phyloP scores from a whole-genome alignment of 2,329 filamentous ascomycete genomes.

The Colletotrichum eleusines region DNA sequence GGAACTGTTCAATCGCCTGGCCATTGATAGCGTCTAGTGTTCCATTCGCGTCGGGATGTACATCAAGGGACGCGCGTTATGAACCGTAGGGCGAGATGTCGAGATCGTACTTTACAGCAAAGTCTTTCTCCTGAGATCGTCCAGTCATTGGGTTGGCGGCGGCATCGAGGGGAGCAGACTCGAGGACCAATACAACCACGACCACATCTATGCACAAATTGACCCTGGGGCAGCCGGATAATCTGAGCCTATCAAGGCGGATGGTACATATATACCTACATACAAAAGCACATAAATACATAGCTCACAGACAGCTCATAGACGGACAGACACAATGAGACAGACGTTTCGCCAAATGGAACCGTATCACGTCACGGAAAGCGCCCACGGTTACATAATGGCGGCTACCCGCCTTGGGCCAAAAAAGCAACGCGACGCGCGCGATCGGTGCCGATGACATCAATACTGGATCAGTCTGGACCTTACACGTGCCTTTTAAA shows the following conservation, averaged over 20 bases:
- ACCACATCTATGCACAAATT: not conserved
- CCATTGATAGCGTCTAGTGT: no score
- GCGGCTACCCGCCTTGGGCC: slow-evolving; percentile 23
- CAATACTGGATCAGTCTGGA: slow-evolving; percentile 20
- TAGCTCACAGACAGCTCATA: not conserved
- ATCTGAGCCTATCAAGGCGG: no score
- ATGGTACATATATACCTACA: no score
- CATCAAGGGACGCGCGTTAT: not conserved
- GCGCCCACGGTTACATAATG: slow-evolving; percentile 33
- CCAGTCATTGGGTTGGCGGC: not conserved
- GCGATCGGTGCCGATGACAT: slow-evolving; percentile 37
- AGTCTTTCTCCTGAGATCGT: not conserved
- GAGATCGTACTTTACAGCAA: not conserved
- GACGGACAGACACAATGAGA: not conserved
- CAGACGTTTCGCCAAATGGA: not conserved
- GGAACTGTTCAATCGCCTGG: no score
- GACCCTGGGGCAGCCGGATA: not conserved
- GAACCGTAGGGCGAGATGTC: not conserved
- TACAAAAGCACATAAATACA: no score
- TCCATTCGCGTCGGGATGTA: not conserved
- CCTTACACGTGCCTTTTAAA: not conserved
- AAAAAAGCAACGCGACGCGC: slow-evolving; percentile 41
- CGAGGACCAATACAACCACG: not conserved
- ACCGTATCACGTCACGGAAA: slow-evolving; percentile 7
- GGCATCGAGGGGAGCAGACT: not conserved